Conservation (phyloP, 2,329 filamentous ascomycete species). For the Bretziella fagacearum region DNA sequence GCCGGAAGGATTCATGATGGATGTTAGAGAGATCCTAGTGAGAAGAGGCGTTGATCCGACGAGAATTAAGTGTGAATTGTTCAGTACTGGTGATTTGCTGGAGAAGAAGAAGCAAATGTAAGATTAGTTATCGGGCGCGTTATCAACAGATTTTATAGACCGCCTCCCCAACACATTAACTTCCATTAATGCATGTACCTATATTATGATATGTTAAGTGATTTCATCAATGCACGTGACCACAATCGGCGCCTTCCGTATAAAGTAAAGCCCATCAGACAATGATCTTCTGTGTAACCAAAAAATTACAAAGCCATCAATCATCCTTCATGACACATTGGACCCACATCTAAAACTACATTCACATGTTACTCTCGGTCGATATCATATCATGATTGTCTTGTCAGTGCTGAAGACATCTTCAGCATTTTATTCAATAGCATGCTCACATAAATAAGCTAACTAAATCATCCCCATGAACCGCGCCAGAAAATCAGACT, state of each 20-base stretch:
- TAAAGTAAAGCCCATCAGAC: no score
- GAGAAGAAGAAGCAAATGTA: conserved; percentile 9
- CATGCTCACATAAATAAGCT: neutral
- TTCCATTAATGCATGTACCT: no score
- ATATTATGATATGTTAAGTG: no score
- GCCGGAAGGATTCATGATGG: conserved; percentile 51
- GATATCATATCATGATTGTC: neutral
- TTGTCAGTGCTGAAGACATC: neutral
- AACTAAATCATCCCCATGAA: neutral
- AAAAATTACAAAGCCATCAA: no score
- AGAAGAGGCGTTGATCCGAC: conserved; percentile 37
- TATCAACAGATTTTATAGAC: neutral
- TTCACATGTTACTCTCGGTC: neutral
- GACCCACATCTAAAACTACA: neutral
- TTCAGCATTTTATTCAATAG: neutral
- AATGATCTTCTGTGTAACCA: no score
- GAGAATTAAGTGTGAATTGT: conserved; percentile 50
- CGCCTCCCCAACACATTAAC: no score
- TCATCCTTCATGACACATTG: no score
- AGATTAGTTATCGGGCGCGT: neutral
- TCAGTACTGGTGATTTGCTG: conserved; percentile 36
- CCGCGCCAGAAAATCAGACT: no score
- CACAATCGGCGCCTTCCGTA: no score
- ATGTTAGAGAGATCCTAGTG: conserved; percentile 35
- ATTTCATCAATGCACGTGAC: no score